Conservation (phyloP, 208 protist genomes). For the Tetramitus jugosus region DNA sequence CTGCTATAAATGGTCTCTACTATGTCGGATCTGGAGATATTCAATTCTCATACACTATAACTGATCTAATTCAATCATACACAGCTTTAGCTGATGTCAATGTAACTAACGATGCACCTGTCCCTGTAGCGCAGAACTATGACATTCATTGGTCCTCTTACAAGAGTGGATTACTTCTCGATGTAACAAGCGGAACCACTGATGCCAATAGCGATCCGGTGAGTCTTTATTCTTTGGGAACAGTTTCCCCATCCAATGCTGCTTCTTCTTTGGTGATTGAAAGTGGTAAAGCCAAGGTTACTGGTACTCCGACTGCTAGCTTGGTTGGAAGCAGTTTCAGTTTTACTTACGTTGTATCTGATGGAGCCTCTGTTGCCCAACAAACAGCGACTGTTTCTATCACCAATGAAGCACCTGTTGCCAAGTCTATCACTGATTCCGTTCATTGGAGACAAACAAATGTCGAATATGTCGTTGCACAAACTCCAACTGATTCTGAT, state of each 20-base stretch:
- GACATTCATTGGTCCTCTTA: background rate
- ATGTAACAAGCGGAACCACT: background rate
- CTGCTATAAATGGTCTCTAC: too few relatives aligned
- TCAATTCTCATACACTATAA: background rate
- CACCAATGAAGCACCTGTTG: constrained; percentile 1
- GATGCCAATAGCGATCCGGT: background rate
- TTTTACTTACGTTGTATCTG: too few relatives aligned
- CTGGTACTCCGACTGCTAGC: too few relatives aligned
- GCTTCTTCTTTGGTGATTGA: background rate
- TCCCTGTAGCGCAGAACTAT: background rate
- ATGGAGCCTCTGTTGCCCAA: background rate
- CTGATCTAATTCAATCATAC: background rate
- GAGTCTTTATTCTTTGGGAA: background rate
- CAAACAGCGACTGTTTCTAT: background rate
- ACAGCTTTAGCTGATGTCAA: background rate
- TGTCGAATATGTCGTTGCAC: background rate
- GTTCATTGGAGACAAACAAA: background rate
- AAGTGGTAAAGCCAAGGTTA: too few relatives aligned
- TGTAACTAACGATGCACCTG: background rate
- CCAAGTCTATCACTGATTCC: background rate
- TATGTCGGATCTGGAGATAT: too few relatives aligned
- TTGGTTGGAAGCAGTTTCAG: too few relatives aligned
- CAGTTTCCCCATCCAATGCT: background rate
- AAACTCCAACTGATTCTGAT: background rate
- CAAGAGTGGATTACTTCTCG: background rate